phyloP scores from a whole-genome alignment of 179 eudicot genomes.

The Pouteria campechiana region DNA sequence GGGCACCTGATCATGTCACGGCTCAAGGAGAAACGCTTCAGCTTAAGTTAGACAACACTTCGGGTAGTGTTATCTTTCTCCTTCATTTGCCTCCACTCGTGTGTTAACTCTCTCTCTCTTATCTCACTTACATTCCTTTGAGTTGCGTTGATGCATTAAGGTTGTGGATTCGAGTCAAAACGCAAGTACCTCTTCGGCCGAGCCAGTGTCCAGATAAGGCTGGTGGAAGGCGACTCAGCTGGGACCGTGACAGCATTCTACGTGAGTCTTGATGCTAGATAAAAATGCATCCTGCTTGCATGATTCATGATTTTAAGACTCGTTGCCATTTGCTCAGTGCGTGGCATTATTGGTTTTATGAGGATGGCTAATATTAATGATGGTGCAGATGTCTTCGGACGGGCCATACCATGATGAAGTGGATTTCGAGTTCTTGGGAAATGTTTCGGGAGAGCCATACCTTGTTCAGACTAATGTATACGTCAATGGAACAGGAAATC shows the following conservation, averaged over 20 bases:
- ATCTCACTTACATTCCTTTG: background rate
- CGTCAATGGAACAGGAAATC: slow-evolving; percentile 12
- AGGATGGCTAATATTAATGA: too few relatives aligned
- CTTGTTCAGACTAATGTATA: slow-evolving; percentile 13
- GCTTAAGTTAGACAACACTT: slow-evolving; percentile 52
- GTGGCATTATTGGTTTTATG: too few relatives aligned
- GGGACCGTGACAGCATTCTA: slow-evolving; percentile 22
- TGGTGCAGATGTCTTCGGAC: slow-evolving; percentile 12
- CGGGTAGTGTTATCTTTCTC: too few relatives aligned
- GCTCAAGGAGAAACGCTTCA: slow-evolving; percentile 16
- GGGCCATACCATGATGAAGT: slow-evolving; percentile 10
- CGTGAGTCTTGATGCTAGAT: slow-evolving; percentile 6
- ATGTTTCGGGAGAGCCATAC: slow-evolving; percentile 11
- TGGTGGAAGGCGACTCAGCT: slow-evolving; percentile 20
- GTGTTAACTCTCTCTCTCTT: too few relatives aligned
- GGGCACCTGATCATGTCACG: slow-evolving; percentile 11
- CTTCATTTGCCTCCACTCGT: too few relatives aligned
- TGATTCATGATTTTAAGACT: too few relatives aligned
- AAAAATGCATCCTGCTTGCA: background rate
- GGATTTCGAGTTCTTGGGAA: slow-evolving; percentile 20
- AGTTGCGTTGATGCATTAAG: background rate
- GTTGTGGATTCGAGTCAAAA: slow-evolving; percentile 21
- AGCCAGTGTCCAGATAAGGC: slow-evolving; percentile 10
- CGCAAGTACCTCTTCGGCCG: slow-evolving; percentile 16
- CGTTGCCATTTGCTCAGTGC: too few relatives aligned